Conservation (phyloP, 106 monocot genomes). For the Agapanthus africanus region DNA sequence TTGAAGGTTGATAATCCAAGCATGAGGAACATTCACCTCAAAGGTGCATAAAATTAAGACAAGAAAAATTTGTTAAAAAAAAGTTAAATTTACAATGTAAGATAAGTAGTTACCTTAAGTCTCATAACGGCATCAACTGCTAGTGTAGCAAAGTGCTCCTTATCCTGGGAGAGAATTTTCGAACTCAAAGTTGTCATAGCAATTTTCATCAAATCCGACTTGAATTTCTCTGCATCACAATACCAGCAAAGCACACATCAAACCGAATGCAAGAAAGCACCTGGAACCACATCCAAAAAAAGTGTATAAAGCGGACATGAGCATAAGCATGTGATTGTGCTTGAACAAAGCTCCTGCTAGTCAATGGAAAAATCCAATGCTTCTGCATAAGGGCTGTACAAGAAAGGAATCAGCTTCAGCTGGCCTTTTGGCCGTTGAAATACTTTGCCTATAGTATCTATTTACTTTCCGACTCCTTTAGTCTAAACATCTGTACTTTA, state of each 20-base stretch:
- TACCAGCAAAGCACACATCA: conserved; percentile 2
- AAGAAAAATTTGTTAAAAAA: neutral
- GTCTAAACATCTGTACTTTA: too few species aligned
- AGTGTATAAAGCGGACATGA: neutral
- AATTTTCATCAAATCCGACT: conserved; percentile 86
- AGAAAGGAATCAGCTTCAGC: neutral
- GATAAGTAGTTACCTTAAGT: conserved; percentile 55
- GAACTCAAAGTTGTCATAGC: conserved; percentile 96
- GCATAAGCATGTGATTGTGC: neutral
- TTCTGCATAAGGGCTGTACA: neutral
- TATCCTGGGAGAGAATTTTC: conserved; percentile 95
- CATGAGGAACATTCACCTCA: neutral
- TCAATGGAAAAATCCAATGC: neutral
- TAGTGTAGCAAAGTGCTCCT: conserved; percentile 91
- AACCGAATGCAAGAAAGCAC: neutral
- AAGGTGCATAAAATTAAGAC: neutral
- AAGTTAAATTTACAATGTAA: neutral
- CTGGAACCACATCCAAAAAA: neutral
- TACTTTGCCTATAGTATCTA: too few species aligned
- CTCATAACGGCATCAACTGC: conserved; percentile 98
- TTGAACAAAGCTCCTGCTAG: neutral
- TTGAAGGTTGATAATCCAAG: neutral
- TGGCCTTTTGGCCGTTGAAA: too few species aligned
- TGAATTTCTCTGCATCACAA: conserved; percentile 71
- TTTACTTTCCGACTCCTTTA: too few species aligned